These are phyloP conservation scores for Solanum paucissectum DNA, from an alignment of 257 asterid species.

Conservation along the genomic window DNA sequence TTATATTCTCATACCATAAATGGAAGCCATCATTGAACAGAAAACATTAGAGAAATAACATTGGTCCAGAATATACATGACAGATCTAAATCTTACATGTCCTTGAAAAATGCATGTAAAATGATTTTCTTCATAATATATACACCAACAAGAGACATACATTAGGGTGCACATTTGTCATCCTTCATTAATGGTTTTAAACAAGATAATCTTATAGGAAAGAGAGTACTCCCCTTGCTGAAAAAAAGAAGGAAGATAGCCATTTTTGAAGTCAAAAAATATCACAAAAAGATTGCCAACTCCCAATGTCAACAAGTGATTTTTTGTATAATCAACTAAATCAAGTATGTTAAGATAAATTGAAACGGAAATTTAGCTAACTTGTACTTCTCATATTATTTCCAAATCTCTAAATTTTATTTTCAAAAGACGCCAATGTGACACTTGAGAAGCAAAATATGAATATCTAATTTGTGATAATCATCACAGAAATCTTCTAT, in stretches of 20 bases:
- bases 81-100: background rate
- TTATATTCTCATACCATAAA: background rate
- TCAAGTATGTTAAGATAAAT: background rate
- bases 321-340: background rate
- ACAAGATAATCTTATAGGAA: background rate
- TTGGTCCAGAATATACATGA: background rate
- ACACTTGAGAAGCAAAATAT: background rate
- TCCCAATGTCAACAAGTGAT: background rate
- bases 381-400: background rate
- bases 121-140: background rate
- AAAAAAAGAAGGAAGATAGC: background rate
- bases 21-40: background rate
- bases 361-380: background rate
- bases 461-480: background rate
- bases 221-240: background rate
- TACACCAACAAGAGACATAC: background rate
- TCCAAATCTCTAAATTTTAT: background rate
- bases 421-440: background rate
- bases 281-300: background rate
- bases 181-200: background rate
- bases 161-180: background rate
- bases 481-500: background rate
- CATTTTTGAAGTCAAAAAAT: background rate
- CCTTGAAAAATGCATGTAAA: background rate
- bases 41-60: background rate